Evolutionary conservation across 1,284 basidiomycete genomes (phyloP), one percentile per base, ranked within the genome.

Genomic region (Fomitopsis pinicola): DNA sequence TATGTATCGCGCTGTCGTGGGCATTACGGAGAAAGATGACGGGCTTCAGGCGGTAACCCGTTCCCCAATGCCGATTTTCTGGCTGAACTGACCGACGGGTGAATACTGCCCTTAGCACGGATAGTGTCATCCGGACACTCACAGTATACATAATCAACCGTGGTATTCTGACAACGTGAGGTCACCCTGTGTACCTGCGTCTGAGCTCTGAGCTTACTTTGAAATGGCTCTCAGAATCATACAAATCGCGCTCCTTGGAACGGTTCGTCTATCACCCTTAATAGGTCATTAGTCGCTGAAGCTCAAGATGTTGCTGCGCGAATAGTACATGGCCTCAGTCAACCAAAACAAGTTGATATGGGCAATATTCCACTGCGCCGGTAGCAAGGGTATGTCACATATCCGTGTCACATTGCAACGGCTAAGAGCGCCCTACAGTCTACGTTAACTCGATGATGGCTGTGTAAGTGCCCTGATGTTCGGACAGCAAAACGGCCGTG

Each of bases 401-500:
- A 19, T 26, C n/a, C n/a, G 17, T 38, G 17, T 17, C 19, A 17
- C 6, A 6, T 14, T 12, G n/a, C 22, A 38, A 6, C 12, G 17
- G 17, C 28, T 30, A 12, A 15, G 33, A 22, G 35, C 19, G 19
- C 19, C 19, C 17, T 9, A 30, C 22, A 54, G 52, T 54, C n/a
- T 54, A 54, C n/a, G 52, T 54, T 4, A 54, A 54, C 36, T 54
- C 52, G 7, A 54, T 54, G 52, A 22, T 54, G 52, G 52, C 52
- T 15, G 52, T 54, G 52, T 54, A 38, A 36, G 52, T 38, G 38
- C 14, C 12, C 38, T 12, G 12, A 15, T 12, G 3, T 40, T 15
- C 7, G 35, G 14, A 15, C 12, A 40, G 14, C 14, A 40, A 15
- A 40, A 0, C 9, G 14, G 5, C 14, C 6, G 38, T 8, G 38